These are phyloP conservation scores for Tulasnella sp. DNA, from an alignment of 768 basidiomycete genomes.

Conservation along the genomic window DNA sequence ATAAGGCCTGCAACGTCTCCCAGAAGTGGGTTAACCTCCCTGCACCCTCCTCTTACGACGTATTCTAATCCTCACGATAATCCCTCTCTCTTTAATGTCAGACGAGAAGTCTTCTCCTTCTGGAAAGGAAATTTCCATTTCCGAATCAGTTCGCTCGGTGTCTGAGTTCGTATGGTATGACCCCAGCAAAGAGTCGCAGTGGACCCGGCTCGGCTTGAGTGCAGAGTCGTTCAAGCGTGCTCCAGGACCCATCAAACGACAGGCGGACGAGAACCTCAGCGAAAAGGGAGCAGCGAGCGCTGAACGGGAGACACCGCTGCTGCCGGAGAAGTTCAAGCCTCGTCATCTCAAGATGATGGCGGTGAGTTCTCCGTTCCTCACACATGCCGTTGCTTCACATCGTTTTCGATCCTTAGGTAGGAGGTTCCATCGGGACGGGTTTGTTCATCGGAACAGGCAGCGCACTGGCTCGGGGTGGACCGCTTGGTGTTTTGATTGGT, in stretches of 20 bases:
- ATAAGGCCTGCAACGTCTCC: no score
- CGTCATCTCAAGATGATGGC: constrained; percentile 1
- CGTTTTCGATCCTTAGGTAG: not conserved
- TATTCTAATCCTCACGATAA: not conserved
- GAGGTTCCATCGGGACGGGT: constrained; percentile 9
- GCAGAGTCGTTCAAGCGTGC: constrained; percentile 4
- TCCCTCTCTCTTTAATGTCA: not conserved
- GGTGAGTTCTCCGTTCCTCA: not conserved
- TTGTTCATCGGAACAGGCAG: constrained; percentile 14
- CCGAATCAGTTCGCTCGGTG: not conserved
- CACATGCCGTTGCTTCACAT: not conserved
- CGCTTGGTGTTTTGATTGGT: constrained; percentile 1
- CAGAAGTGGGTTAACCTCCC: no score
- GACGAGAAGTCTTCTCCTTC: not conserved
- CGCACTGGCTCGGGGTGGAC: constrained; percentile 4
- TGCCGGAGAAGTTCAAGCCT: not conserved
- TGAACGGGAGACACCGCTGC: not conserved
- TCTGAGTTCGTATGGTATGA: constrained; percentile 4
- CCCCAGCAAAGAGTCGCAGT: not conserved
- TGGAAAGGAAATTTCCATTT: not conserved
- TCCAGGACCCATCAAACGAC: not conserved
- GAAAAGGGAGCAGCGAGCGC: no score
- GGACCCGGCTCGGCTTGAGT: not conserved
- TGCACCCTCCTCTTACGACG: not conserved
- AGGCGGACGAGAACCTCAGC: not conserved